Base-by-base conservation (phyloP, 352 stramenopile species). In the Pythium phragmitis region DNA sequence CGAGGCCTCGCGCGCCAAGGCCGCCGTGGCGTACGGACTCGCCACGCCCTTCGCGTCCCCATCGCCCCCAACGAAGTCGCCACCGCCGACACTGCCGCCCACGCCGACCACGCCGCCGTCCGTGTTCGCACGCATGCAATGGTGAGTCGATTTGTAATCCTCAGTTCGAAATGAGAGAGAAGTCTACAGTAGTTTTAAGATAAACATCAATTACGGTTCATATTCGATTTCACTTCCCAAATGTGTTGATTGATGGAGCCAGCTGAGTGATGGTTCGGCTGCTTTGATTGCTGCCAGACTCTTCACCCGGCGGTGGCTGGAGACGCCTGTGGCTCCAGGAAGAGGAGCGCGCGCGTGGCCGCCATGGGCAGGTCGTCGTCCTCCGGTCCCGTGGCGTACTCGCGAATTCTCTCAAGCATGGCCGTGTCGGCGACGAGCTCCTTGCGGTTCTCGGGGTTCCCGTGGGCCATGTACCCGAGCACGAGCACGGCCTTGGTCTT, bases 381-480 rank as follows among this genome's bases (percentile, higher is more conserved):
- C 11, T 54, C 48, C 48, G 48, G 48, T 13, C 48, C 28, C 7
- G 0, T 7, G 13, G 46, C 19, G 9, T 41, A 37, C 30, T 5
- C 23, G 26, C 48, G 23, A 26, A 54, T 54, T 7, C 9, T 28
- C 16, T 45, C 34, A 6, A 57, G 36, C 36, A 59, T 6, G 3
- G 26, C 37, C 19, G n/a, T 21, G 7, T 59, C 37, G n/a, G 11
- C 43, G 7, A 42, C 16, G 14, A 62, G 42, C 28, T 51, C 30
- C 19, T 54, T n/a, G 7, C 33, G 55, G 45, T 23, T 62, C 3
- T 30, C 30, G 16, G 21, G 21, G 43, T 53, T 62, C 39, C 42
- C 55, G 17, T 62, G 43, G 7, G 55, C 55, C 42, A 51, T 30
- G 55, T 62, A 62, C 8, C 26, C 55, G 13, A 62, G 42, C 42